Conservation (phyloP, 2,329 filamentous ascomycete species). For the Torrubiella hemipterigena region DNA sequence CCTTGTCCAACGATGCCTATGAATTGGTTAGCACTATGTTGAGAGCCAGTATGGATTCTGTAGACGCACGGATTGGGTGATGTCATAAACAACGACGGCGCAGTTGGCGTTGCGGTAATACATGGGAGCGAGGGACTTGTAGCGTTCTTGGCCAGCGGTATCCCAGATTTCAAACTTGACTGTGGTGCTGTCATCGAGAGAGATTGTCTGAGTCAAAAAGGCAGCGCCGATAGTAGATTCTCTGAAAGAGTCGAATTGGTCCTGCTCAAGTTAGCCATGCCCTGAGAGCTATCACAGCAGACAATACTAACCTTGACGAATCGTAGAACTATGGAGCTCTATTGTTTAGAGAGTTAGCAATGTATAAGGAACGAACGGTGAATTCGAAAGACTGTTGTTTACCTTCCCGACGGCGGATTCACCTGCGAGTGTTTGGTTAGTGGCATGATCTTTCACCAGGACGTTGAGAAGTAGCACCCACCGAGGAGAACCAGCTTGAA, state of each 20-base stretch:
- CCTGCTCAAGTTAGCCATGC: conserved; percentile 36
- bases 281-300: neutral
- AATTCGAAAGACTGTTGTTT: conserved; percentile 13
- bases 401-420: conserved; percentile 99
- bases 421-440: conserved; percentile 47
- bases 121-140: conserved; percentile 98
- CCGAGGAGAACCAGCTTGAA: conserved; percentile 97
- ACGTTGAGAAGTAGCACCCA: conserved; percentile 32
- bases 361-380: conserved; percentile 3
- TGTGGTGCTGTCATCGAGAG: conserved; percentile 92
- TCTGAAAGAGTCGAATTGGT: conserved; percentile 96
- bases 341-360: conserved; percentile 11
- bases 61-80: conserved; percentile 83
- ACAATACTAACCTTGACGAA: conserved; percentile 74
- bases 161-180: conserved; percentile 99
- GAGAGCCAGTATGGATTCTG: neutral
- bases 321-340: conserved; percentile 95
- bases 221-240: conserved; percentile 97
- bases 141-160: conserved; percentile 94
- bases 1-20: conserved; percentile 93
- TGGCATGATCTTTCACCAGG: conserved; percentile 7
- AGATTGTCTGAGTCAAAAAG: conserved; percentile 97
- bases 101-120: conserved; percentile 99
- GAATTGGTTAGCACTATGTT: conserved; percentile 8
- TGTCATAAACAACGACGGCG: conserved; percentile 97